A percentile compares a stretch with the other conserved stretches of the same genome.
Evolutionary conservation across 179 eudicot species (phyloP).

Genomic region (Silene coronaria): DNA sequence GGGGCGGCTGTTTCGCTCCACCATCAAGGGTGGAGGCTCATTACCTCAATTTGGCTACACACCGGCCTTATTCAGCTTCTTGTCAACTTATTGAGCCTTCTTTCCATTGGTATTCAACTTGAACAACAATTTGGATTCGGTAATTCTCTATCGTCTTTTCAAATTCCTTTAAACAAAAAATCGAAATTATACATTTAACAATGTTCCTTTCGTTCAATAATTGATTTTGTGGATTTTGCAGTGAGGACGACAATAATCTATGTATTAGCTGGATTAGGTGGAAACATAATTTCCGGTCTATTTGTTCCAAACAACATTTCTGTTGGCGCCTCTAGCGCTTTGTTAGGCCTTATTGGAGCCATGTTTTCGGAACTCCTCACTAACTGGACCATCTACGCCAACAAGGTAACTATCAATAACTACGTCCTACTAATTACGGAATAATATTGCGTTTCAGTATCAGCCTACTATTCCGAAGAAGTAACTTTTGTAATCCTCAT

Average conservation of each 20-base stretch:
- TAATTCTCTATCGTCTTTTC: constrained; percentile 20
- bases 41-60: constrained; percentile 76
- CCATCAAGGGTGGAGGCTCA: constrained; percentile 71
- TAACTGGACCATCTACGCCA: constrained; percentile 66
- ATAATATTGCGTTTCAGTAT: no score
- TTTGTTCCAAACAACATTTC: constrained; percentile 45
- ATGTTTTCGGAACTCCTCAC: constrained; percentile 73
- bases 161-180: background rate
- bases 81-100: constrained; percentile 59
- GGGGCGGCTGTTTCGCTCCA: constrained; percentile 45
- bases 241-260: constrained; percentile 59
- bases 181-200: background rate
- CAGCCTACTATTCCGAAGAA: no score
- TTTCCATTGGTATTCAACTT: constrained; percentile 68
- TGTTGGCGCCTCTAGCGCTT: constrained; percentile 78
- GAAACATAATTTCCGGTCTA: constrained; percentile 54
- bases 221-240: constrained; percentile 23
- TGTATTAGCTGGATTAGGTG: constrained; percentile 65
- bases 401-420: constrained; percentile 55
- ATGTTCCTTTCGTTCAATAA: background rate
- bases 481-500: no score
- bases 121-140: constrained; percentile 82
- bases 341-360: constrained; percentile 69
- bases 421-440: no score
- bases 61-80: constrained; percentile 67